phyloP scores from a whole-genome alignment of 2,329 filamentous ascomycete genomes.

The Septoria petroselini region DNA sequence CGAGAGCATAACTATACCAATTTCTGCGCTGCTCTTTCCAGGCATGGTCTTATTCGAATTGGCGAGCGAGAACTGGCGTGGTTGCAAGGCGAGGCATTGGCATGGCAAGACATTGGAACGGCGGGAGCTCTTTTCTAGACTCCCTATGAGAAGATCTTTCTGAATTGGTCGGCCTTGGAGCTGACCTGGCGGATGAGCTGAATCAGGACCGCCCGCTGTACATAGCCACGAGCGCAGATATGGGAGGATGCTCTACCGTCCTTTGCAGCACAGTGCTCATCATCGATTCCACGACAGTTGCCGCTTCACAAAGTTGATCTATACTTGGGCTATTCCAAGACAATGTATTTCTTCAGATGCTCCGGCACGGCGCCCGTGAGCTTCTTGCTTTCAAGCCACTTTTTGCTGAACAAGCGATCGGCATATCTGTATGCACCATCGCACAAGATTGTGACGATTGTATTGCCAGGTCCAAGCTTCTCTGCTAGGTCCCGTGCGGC shows the following conservation, averaged over 20 bases:
- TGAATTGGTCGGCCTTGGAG: background rate
- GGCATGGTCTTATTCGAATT: background rate
- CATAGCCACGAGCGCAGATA: background rate
- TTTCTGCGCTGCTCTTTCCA: conserved; percentile 13
- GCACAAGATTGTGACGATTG: conserved; percentile 88
- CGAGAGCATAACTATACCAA: conserved; percentile 8
- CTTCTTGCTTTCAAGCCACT: conserved; percentile 86
- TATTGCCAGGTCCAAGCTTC: conserved; percentile 82
- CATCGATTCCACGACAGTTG: too few species aligned
- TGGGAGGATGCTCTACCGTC: background rate
- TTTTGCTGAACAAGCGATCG: conserved; percentile 84
- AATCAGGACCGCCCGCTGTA: background rate
- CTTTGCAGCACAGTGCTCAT: background rate
- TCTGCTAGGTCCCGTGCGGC: conserved; percentile 91
- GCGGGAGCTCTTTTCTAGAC: background rate
- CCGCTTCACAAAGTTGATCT: background rate
- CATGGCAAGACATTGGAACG: too few species aligned
- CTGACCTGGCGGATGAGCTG: background rate
- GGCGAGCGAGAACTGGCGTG: too few species aligned
- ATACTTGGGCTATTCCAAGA: conserved; percentile 61
- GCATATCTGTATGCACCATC: conserved; percentile 98
- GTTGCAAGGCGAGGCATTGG: too few species aligned
- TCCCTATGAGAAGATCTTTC: background rate
- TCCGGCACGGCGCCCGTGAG: conserved; percentile 76
- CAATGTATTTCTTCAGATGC: conserved; percentile 88